A percentile compares a stretch with the other conserved stretches of the same genome.
Evolutionary conservation across 2,329 filamentous ascomycete species (phyloP).

Genomic region (Arthroderma uncinatum): DNA sequence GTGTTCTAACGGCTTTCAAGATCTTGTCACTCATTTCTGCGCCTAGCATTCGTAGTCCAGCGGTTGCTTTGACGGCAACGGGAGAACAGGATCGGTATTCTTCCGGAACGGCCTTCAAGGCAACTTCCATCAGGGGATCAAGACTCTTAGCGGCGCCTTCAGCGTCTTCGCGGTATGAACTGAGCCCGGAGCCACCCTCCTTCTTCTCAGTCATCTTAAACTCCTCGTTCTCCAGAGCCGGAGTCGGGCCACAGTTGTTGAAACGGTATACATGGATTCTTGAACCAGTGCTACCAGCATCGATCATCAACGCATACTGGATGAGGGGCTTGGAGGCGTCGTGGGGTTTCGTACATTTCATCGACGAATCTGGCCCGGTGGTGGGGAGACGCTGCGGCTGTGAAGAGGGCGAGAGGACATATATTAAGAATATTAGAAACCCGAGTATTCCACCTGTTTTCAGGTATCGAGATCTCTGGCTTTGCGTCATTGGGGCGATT

Average conservation of each 20-base stretch:
- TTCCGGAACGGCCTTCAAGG: constrained; percentile 73
- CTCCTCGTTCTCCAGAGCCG: constrained; percentile 81
- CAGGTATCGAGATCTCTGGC: constrained; percentile 48
- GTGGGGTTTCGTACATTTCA: constrained; percentile 70
- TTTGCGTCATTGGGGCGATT: constrained; percentile 49
- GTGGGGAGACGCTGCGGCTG: constrained; percentile 9
- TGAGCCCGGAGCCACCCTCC: constrained; percentile 66
- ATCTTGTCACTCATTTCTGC: constrained; percentile 71
- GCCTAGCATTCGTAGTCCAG: constrained; percentile 80
- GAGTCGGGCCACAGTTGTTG: constrained; percentile 95
- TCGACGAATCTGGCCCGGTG: constrained; percentile 28
- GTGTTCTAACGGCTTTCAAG: constrained; percentile 67
- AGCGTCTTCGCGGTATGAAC: constrained; percentile 75
- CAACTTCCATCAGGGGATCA: constrained; percentile 76
- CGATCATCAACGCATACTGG: constrained; percentile 97
- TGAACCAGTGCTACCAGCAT: constrained; percentile 93
- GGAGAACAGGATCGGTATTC: constrained; percentile 85
- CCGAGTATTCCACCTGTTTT: constrained; percentile 52
- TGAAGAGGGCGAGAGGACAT: constrained; percentile 41
- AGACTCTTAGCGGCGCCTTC: constrained; percentile 81
- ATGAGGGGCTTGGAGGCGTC: constrained; percentile 85
- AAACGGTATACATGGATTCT: constrained; percentile 98
- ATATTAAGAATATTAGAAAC: constrained; percentile 47
- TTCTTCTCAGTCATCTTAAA: constrained; percentile 90
- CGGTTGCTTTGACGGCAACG: constrained; percentile 94